A percentile compares a stretch with the other conserved stretches of the same genome.
Evolutionary conservation across 2,329 filamentous ascomycete species (phyloP).

Genomic region (Sclerotinia minor): DNA sequence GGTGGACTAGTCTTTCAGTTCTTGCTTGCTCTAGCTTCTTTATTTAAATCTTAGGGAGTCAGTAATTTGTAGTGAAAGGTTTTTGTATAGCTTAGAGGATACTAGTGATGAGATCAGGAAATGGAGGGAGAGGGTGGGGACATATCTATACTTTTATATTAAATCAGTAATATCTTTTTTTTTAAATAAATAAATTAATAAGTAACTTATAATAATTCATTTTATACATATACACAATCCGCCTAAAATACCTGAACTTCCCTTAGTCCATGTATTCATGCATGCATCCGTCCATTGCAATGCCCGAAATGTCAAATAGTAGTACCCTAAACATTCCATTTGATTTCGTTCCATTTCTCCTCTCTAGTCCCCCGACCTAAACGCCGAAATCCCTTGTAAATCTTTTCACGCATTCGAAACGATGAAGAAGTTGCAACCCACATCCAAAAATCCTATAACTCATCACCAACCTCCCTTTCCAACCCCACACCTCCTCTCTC

Average conservation of each 20-base stretch:
- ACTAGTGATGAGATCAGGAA: no score
- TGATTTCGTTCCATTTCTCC: not conserved
- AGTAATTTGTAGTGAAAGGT: no score
- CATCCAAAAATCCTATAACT: not conserved
- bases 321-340: not conserved
- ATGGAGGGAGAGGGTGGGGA: no score
- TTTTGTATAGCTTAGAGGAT: no score
- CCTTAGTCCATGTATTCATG: no score
- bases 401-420: not conserved
- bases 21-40: no score
- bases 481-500: slow-evolving; percentile 24
- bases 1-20: no score
- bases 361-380: not conserved
- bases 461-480: slow-evolving; percentile 19
- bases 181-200: not conserved
- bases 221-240: not conserved
- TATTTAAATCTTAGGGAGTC: no score
- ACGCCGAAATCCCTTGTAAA: not conserved
- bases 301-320: not conserved
- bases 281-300: not conserved
- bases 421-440: not conserved
- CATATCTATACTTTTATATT: no score
- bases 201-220: not conserved
- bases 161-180: no score
- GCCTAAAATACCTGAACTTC: not conserved